phyloP scores from a whole-genome alignment of 805 yeast species.

The Candida vartiovaarae region DNA sequence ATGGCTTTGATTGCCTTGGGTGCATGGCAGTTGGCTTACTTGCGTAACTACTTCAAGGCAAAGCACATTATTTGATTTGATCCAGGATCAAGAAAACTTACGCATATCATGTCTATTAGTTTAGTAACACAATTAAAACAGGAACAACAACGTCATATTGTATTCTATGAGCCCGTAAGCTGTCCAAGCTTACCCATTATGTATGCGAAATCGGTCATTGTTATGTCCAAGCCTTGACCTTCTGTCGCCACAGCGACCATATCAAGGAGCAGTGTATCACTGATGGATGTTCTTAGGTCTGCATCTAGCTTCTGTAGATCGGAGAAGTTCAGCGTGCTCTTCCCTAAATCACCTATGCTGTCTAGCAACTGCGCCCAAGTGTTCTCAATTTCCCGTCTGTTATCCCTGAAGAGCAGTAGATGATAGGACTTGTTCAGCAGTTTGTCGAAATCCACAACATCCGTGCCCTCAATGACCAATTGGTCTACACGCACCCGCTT shows the following conservation, averaged over 20 bases:
- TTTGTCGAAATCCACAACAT: slow-evolving; percentile 42
- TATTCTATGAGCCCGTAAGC: neutral
- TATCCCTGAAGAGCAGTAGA: slow-evolving; percentile 33
- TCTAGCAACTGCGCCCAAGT: slow-evolving; percentile 34
- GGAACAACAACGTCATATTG: neutral
- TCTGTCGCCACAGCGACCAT: slow-evolving; percentile 39
- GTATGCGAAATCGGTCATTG: slow-evolving; percentile 40
- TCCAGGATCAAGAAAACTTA: neutral
- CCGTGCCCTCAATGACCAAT: slow-evolving; percentile 32
- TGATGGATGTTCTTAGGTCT: slow-evolving; percentile 26
- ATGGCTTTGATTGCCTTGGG: slow-evolving; percentile 71
- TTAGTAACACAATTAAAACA: neutral
- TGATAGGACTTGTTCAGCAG: slow-evolving; percentile 34
- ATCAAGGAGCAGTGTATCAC: slow-evolving; percentile 30
- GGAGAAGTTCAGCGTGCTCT: slow-evolving; percentile 26
- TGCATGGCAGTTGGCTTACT: slow-evolving; percentile 86
- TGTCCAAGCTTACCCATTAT: slow-evolving; percentile 41
- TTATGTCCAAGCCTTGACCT: slow-evolving; percentile 29
- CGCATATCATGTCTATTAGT: neutral
- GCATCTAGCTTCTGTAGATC: slow-evolving; percentile 31
- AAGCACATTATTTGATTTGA: slow-evolving; percentile 58
- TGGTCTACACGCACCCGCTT: slow-evolving; percentile 18
- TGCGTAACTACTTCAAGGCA: slow-evolving; percentile 86
- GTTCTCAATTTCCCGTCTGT: slow-evolving; percentile 28
- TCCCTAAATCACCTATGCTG: slow-evolving; percentile 11